phyloP scores from a whole-genome alignment of 495 filamentous ascomycete species.

The Massariosphaeria phaeospora region DNA sequence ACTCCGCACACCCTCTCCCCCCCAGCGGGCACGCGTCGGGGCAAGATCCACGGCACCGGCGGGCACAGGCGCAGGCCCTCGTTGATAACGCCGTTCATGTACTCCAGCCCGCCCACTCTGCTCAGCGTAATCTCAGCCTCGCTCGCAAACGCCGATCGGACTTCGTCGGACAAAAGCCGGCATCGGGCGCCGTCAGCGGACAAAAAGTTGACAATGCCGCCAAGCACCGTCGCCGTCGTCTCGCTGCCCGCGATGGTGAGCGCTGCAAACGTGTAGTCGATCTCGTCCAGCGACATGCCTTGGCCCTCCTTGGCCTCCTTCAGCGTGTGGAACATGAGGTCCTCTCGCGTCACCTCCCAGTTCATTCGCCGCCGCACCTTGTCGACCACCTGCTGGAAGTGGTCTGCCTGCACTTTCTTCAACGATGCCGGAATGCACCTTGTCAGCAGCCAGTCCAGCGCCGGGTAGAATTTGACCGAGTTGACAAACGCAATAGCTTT shows the following conservation, averaged over 20 bases:
- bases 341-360: slow-evolving; percentile 3
- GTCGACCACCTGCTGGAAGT: slow-evolving; percentile 2
- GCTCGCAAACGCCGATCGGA: slow-evolving; percentile 6
- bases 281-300: slow-evolving; percentile 3
- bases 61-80: slow-evolving; percentile 19
- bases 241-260: slow-evolving; percentile 24
- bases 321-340: slow-evolving; percentile 40
- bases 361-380: slow-evolving; percentile 8
- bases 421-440: background rate
- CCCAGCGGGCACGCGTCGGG: slow-evolving; percentile 3
- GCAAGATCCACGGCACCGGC: background rate
- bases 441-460: background rate
- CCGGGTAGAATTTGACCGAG: background rate
- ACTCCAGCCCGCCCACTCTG: slow-evolving; percentile 4
- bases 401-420: background rate
- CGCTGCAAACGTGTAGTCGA: background rate
- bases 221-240: slow-evolving; percentile 18
- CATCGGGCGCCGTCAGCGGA: background rate
- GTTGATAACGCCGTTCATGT: slow-evolving; percentile 15
- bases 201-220: slow-evolving; percentile 5
- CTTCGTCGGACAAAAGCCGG: background rate
- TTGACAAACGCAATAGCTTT: background rate
- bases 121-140: slow-evolving; percentile 6
- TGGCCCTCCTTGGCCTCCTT: slow-evolving; percentile 18
- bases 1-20: background rate